Evolutionary conservation across 768 basidiomycete genomes (phyloP).

Genomic region (Lactifluus pinguis): DNA sequence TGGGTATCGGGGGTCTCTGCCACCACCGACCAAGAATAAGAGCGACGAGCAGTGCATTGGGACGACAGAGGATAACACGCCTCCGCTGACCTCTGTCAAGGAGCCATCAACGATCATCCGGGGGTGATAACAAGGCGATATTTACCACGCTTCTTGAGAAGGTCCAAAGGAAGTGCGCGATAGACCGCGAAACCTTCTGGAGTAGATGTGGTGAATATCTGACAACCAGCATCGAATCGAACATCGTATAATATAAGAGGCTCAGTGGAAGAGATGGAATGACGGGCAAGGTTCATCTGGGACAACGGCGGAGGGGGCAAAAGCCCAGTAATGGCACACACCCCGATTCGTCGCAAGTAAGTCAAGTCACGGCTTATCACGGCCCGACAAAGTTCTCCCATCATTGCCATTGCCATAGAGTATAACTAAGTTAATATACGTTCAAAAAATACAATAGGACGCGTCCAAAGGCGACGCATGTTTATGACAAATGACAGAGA

Average conservation of each 20-base stretch:
- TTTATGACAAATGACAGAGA: not conserved
- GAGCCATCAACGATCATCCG: slow-evolving; percentile 16
- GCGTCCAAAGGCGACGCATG: slow-evolving; percentile 2
- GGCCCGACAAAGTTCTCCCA: slow-evolving; percentile 5
- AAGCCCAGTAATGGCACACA: not conserved
- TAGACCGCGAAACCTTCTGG: slow-evolving; percentile 81
- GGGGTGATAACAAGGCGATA: slow-evolving; percentile 13
- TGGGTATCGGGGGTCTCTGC: slow-evolving; percentile 80
- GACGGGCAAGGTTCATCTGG: slow-evolving; percentile 79
- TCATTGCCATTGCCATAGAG: not conserved
- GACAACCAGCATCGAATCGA: slow-evolving; percentile 69
- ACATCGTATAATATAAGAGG: slow-evolving; percentile 72
- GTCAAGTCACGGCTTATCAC: not conserved
- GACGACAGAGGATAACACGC: slow-evolving; percentile 66
- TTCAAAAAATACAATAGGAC: slow-evolving; percentile 2
- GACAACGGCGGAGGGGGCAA: slow-evolving; percentile 6
- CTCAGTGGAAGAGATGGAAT: slow-evolving; percentile 67
- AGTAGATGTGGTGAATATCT: slow-evolving; percentile 73
- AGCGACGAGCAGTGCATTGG: slow-evolving; percentile 78
- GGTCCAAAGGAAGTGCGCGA: slow-evolving; percentile 60
- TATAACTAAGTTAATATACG: not conserved
- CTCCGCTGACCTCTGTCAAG: slow-evolving; percentile 59
- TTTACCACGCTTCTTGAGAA: slow-evolving; percentile 75
- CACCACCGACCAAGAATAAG: slow-evolving; percentile 80
- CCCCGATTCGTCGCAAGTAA: not conserved